Conservation (phyloP, 116 monocot species). For the Phalaenopsis hybrid region DNA sequence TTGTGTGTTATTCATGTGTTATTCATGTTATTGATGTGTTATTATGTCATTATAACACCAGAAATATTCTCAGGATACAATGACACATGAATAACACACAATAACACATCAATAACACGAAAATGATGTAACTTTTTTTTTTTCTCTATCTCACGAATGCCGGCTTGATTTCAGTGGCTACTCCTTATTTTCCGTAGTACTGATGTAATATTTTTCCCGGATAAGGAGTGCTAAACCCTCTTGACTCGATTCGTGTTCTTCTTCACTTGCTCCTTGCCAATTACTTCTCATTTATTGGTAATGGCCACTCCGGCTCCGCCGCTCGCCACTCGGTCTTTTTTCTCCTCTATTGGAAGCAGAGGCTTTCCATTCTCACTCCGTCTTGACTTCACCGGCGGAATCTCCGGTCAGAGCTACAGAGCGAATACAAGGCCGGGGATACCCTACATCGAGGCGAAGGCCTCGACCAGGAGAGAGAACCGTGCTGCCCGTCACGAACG, state of each 20-base stretch:
- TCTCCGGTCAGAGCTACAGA: background rate
- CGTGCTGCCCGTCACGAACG: slow-evolving; percentile 60
- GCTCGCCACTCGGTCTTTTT: background rate
- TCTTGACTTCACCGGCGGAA: background rate
- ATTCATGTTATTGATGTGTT: too few species aligned
- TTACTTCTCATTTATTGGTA: background rate
- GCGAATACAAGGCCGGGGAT: background rate
- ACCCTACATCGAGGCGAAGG: slow-evolving; percentile 45
- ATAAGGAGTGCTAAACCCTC: too few species aligned
- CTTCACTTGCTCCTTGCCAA: background rate
- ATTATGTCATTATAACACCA: too few species aligned
- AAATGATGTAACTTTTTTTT: too few species aligned
- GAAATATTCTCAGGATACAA: too few species aligned
- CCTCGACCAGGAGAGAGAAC: slow-evolving; percentile 45
- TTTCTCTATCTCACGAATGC: too few species aligned
- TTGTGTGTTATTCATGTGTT: too few species aligned
- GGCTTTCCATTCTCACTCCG: background rate
- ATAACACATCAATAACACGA: too few species aligned
- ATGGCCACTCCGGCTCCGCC: background rate
- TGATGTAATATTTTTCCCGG: too few species aligned
- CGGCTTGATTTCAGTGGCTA: too few species aligned
- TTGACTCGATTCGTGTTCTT: background rate
- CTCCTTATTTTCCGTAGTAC: too few species aligned
- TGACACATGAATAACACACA: too few species aligned
- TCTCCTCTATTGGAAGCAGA: background rate